Evolutionary conservation across 2,329 filamentous ascomycete species (phyloP), one percentile per base, ranked within the genome.

Genomic region (Pseudocercospora eumusae): DNA sequence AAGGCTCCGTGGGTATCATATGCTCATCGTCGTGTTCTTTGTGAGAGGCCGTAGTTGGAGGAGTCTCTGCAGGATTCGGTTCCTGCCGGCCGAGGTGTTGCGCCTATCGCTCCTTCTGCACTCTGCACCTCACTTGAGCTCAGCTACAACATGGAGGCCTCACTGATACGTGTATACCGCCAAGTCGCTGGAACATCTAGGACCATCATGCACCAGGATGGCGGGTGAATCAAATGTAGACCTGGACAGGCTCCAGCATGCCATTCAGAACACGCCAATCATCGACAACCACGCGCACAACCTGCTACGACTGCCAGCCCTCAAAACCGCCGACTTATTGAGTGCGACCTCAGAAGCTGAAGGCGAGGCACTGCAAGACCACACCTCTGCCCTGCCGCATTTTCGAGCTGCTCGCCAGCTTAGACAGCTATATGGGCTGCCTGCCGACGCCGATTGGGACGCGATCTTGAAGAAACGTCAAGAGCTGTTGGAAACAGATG

Each of bases 201-300:
- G 10, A 21, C 13, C 8, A 21, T 4, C 3, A 52, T 52, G 47
- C 23, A 31, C 23, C 33, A 62, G 31, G 4, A 59, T 62, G 60
- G 56, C 56, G 47, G 56, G 10, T 56, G 42, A 56, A 23, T 15
- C 47, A 27, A 28, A 5, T 28, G 36, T 31, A n/a, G 44, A n/a
- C 15, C 57, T 73, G 8, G 62, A 68, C n/a, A 68, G 71, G 31
- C 63, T 73, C n/a, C 69, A 65, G 21, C 28, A 64, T 9, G 59
- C 71, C 31, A 68, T 74, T 21, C 67, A 62, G 8, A 69, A 62
- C 0, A 70, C 64, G 21, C 88, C 88, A 2, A 85, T 91, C 68
- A 86, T 92, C 73, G 89, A 92, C 76, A 86, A 90, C 68, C 88
- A 91, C 71, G 87, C 86, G 2, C 88, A 91, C 66, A 88, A 88